Percentiles rank a stretch among this genome's conserved stretches.
Conservation (phyloP, 371 early-diverging fungal genomes). For the Fennellomyces sp. region DNA sequence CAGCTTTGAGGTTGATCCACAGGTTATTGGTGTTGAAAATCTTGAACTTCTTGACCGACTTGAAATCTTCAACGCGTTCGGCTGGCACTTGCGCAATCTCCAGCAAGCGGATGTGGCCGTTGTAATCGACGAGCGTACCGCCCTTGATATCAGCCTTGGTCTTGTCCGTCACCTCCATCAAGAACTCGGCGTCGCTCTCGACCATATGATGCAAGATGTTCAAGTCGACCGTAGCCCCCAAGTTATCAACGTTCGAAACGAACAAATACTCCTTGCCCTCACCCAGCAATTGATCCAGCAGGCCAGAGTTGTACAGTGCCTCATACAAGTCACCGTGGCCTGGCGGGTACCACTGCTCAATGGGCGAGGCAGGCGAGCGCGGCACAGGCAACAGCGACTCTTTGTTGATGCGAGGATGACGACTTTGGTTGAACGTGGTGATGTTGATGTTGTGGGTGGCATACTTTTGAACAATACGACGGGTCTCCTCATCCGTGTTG, state of each 20-base stretch:
- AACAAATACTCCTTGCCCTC: constrained; percentile 99
- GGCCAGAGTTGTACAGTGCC: constrained; percentile 92
- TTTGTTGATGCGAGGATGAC: constrained; percentile 95
- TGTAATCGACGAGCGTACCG: constrained; percentile 98
- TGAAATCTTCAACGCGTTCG: constrained; percentile 98
- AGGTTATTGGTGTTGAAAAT: constrained; percentile 99
- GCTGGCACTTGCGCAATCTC: constrained; percentile 99
- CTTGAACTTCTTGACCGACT: constrained; percentile 99
- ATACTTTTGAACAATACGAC: constrained; percentile 97
- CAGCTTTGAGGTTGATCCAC: constrained; percentile 96
- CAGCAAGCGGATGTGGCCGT: constrained; percentile 92
- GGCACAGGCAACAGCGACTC: constrained; percentile 93
- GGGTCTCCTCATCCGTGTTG: constrained; percentile 98
- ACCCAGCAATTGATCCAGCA: constrained; percentile 92
- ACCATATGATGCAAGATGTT: constrained; percentile 93
- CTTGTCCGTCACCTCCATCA: constrained; percentile 99
- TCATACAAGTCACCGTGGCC: constrained; percentile 99
- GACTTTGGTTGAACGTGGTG: constrained; percentile 97
- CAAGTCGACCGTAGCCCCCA: constrained; percentile 98
- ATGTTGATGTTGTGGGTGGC: constrained; percentile 88
- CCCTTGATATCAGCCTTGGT: constrained; percentile 99
- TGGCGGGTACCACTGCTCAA: constrained; percentile 92
- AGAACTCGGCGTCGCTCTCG: constrained; percentile 89
- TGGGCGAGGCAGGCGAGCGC: constrained; percentile 58
- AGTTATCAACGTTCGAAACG: constrained; percentile 99